A percentile compares a stretch with the other conserved stretches of the same genome.
These are phyloP conservation scores for Arbutus unedo DNA, from an alignment of 148 eudicot genomes.

Conservation along the genomic window DNA sequence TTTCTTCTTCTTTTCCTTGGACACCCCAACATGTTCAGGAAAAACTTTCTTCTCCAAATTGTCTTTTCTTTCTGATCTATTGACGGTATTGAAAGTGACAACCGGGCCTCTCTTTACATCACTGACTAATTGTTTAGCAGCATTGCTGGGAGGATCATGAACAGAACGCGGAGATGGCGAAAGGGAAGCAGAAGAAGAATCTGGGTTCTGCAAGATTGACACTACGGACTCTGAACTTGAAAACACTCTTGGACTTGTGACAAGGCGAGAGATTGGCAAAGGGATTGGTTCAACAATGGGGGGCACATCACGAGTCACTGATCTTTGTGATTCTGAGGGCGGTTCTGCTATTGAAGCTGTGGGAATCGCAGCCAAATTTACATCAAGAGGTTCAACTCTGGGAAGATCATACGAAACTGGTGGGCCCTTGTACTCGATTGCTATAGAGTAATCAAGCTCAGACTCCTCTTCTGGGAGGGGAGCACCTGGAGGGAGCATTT, in stretches of 20 bases:
- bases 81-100: conserved; percentile 70
- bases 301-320: conserved; percentile 29
- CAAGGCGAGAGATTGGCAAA: conserved; percentile 57
- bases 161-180: conserved; percentile 69
- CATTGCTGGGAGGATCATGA: conserved; percentile 26
- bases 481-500: conserved; percentile 88
- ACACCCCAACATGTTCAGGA: conserved; percentile 61
- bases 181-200: conserved; percentile 62
- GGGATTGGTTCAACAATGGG: conserved; percentile 66
- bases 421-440: conserved; percentile 79
- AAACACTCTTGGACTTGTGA: conserved; percentile 63
- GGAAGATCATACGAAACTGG: conserved; percentile 66
- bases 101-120: conserved; percentile 65
- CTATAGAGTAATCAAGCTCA: conserved; percentile 76
- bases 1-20: conserved; percentile 59
- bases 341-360: conserved; percentile 60
- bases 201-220: conserved; percentile 75
- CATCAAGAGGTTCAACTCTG: conserved; percentile 71
- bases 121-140: conserved; percentile 27
- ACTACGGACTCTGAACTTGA: conserved; percentile 78
- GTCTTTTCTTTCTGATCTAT: conserved; percentile 55
- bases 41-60: conserved; percentile 40
- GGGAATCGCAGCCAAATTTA: conserved; percentile 41
- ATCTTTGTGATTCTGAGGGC: conserved; percentile 53
- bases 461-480: conserved; percentile 56